Conservation (phyloP, 2,329 filamentous ascomycete genomes). For the Pseudocercospora cruenta region DNA sequence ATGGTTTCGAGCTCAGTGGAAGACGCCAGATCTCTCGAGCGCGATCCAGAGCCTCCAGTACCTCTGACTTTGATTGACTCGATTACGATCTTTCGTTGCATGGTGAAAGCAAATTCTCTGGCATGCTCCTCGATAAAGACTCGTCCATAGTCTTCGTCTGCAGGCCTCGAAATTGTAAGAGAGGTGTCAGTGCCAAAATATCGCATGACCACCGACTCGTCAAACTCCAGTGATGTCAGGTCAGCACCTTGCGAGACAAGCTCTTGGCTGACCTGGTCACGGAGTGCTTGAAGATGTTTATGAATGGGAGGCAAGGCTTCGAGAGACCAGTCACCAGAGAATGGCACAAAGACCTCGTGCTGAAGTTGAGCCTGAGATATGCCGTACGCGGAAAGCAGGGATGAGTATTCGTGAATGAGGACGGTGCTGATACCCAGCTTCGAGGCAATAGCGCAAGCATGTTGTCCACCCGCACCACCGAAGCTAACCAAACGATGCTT, state of each 20-base stretch:
- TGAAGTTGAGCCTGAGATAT: slow-evolving; percentile 70
- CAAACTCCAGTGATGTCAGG: slow-evolving; percentile 44
- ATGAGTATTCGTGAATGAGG: slow-evolving; percentile 80
- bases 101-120: slow-evolving; percentile 48
- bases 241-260: slow-evolving; percentile 51
- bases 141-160: slow-evolving; percentile 42
- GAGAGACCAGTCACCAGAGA: slow-evolving; percentile 60
- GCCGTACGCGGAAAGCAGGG: slow-evolving; percentile 64
- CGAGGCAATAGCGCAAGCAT: slow-evolving; percentile 81
- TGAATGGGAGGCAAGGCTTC: slow-evolving; percentile 58
- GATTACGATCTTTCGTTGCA: slow-evolving; percentile 44
- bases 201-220: slow-evolving; percentile 52
- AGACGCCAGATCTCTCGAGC: slow-evolving; percentile 37
- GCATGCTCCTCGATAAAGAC: slow-evolving; percentile 45
- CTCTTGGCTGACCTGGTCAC: slow-evolving; percentile 41
- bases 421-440: slow-evolving; percentile 80
- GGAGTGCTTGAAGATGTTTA: slow-evolving; percentile 37
- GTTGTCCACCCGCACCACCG: slow-evolving; percentile 84
- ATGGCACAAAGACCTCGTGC: slow-evolving; percentile 73
- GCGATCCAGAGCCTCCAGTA: slow-evolving; percentile 23
- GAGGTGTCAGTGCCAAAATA: slow-evolving; percentile 57
- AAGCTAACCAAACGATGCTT: slow-evolving; percentile 85
- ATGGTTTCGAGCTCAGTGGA: slow-evolving; percentile 35
- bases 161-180: slow-evolving; percentile 51
- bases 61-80: slow-evolving; percentile 42